phyloP scores from a whole-genome alignment of 257 asterid species.

The Ajuga chamaepitys region DNA sequence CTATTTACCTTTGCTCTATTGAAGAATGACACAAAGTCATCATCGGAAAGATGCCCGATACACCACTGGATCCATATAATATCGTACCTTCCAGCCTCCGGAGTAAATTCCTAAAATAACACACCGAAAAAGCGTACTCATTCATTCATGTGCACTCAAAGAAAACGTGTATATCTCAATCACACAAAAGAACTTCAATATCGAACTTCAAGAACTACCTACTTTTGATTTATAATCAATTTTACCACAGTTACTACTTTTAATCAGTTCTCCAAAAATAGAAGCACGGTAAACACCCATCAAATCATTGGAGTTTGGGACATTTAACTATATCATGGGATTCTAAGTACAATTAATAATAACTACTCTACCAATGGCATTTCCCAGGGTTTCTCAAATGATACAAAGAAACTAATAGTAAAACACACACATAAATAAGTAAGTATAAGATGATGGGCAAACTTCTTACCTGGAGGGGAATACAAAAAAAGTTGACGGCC shows the following conservation, averaged over 20 bases:
- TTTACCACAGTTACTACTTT: no score
- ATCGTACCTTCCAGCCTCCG: slow-evolving; percentile 74
- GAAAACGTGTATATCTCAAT: not conserved
- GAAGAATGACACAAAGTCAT: slow-evolving; percentile 79
- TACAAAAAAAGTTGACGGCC: slow-evolving; percentile 77
- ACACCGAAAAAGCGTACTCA: not conserved
- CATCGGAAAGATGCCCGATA: slow-evolving; percentile 95
- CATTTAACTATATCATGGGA: no score
- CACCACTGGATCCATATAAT: slow-evolving; percentile 99
- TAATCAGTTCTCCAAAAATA: no score
- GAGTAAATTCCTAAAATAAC: slow-evolving; percentile 71
- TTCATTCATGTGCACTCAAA: not conserved
- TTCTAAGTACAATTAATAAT: no score
- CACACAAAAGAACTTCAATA: not conserved
- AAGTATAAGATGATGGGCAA: not conserved
- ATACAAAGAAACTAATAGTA: not conserved
- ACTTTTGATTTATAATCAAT: no score
- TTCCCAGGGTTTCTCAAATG: not conserved
- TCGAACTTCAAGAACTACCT: no score
- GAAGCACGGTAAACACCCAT: no score
- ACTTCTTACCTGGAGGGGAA: slow-evolving; percentile 72
- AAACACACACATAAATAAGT: not conserved
- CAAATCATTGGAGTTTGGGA: no score
- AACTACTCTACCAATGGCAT: no score
- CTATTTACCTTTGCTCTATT: slow-evolving; percentile 64